Conservation (phyloP, 2,329 filamentous ascomycete genomes). For the Xylariaceae sp. region DNA sequence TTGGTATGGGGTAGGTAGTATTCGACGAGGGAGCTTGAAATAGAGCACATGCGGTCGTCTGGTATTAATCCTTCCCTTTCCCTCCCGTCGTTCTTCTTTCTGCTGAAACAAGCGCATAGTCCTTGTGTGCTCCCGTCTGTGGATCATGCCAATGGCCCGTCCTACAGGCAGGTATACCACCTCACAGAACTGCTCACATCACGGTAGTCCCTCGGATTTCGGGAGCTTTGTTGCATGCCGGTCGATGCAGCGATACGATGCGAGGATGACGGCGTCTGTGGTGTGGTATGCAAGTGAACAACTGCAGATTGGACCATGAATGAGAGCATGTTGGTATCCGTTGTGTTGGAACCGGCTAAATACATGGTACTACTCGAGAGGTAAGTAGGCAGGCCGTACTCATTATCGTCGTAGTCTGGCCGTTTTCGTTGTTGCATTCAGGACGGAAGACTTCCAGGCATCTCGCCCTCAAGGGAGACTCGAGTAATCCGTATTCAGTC, state of each 20-base stretch:
- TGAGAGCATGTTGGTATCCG: slow-evolving; percentile 21
- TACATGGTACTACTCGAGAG: neutral
- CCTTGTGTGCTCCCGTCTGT: too few species aligned
- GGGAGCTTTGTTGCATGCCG: slow-evolving; percentile 10
- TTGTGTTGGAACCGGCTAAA: slow-evolving; percentile 25
- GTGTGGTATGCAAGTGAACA: neutral
- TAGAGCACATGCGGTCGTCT: neutral
- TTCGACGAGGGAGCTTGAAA: neutral
- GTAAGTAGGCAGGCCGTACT: too few species aligned
- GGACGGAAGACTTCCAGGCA: too few species aligned
- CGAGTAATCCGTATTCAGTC: too few species aligned
- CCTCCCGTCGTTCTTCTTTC: too few species aligned
- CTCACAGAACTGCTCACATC: neutral
- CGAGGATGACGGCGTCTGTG: slow-evolving; percentile 7
- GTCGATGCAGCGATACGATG: neutral
- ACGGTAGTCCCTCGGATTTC: slow-evolving; percentile 6
- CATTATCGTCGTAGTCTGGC: too few species aligned
- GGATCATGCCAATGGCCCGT: neutral
- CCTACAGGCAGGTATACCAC: neutral
- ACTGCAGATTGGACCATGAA: slow-evolving; percentile 8
- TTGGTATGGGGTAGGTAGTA: neutral
- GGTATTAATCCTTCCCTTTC: too few species aligned
- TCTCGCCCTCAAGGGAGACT: too few species aligned
- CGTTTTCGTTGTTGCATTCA: too few species aligned
- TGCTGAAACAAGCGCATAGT: too few species aligned